Conservation (phyloP, 768 basidiomycete genomes). For the Porphyrellus cyaneotinctus region DNA sequence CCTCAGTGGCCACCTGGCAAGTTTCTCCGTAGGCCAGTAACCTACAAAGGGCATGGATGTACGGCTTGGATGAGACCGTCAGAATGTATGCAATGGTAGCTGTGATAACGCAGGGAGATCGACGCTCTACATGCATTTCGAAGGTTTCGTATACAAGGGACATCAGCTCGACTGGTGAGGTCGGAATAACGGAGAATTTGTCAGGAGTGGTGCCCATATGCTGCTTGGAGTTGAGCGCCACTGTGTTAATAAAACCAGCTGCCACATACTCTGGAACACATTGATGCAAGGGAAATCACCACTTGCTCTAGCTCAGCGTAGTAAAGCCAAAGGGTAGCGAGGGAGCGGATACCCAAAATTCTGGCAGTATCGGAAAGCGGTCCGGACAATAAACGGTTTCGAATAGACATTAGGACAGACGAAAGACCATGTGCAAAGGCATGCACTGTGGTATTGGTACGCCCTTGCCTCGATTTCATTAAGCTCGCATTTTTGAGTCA, state of each 20-base stretch:
- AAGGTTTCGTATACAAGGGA: conserved; percentile 60
- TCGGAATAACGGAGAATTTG: conserved; percentile 42
- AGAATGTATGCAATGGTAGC: conserved; percentile 68
- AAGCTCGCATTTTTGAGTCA: conserved; percentile 3
- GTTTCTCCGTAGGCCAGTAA: conserved; percentile 51
- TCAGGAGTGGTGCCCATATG: conserved; percentile 30
- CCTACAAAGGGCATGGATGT: conserved; percentile 52
- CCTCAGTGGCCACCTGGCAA: conserved; percentile 26
- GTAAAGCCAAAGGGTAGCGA: conserved; percentile 46
- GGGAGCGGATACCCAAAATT: conserved; percentile 18
- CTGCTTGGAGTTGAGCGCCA: conserved; percentile 18
- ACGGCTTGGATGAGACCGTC: conserved; percentile 57
- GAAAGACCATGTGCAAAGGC: conserved; percentile 66
- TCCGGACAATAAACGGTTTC: conserved; percentile 40
- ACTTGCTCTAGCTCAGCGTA: conserved; percentile 49
- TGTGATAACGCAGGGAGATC: conserved; percentile 44
- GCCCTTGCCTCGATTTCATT: conserved; percentile 35
- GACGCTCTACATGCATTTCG: conserved; percentile 47
- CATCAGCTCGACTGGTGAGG: conserved; percentile 48
- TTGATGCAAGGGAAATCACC: conserved; percentile 46
- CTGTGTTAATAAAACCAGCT: background rate
- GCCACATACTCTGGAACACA: conserved; percentile 57
- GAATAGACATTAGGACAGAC: conserved; percentile 48
- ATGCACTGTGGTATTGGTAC: conserved; percentile 53
- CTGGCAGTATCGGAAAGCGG: conserved; percentile 33